A percentile compares a stretch with the other conserved stretches of the same genome.
phyloP scores from a whole-genome alignment of 768 basidiomycete genomes.

The Lepiota venenata region DNA sequence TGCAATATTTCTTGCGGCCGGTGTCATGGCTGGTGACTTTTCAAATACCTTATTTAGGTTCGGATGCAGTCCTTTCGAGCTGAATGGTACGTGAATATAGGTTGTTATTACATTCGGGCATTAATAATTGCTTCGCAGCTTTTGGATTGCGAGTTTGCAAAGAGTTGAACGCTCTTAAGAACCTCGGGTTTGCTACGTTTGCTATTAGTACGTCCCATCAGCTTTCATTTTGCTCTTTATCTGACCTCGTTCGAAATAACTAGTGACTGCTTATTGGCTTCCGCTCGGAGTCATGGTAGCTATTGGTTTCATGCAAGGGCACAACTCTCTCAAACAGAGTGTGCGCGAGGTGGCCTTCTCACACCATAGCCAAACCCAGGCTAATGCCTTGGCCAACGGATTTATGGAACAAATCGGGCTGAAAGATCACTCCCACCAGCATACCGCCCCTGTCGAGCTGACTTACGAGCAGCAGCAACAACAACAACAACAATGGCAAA shows the following conservation, averaged over 20 bases:
- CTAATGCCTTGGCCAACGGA: not conserved
- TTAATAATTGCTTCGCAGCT: not conserved
- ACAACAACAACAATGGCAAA: not conserved
- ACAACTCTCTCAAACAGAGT: not conserved
- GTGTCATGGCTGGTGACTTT: not conserved
- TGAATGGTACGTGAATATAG: not conserved
- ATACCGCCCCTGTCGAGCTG: not conserved
- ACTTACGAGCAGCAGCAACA: not conserved
- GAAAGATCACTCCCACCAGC: not conserved
- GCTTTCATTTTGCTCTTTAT: not conserved
- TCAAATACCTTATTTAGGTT: not conserved
- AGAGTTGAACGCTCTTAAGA: not conserved
- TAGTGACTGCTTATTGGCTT: not conserved
- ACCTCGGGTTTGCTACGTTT: not conserved
- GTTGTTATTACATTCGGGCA: not conserved
- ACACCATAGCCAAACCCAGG: not conserved
- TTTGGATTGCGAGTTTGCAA: not conserved
- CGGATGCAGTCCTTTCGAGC: not conserved
- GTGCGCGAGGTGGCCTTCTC: not conserved
- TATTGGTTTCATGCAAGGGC: slow-evolving; percentile 2
- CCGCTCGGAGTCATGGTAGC: not conserved
- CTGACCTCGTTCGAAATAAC: not conserved
- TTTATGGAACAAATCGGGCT: not conserved
- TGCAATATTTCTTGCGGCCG: not conserved
- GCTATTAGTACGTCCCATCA: not conserved